phyloP scores from a whole-genome alignment of 2,329 filamentous ascomycete genomes.

The Colletotrichum graminicola region DNA sequence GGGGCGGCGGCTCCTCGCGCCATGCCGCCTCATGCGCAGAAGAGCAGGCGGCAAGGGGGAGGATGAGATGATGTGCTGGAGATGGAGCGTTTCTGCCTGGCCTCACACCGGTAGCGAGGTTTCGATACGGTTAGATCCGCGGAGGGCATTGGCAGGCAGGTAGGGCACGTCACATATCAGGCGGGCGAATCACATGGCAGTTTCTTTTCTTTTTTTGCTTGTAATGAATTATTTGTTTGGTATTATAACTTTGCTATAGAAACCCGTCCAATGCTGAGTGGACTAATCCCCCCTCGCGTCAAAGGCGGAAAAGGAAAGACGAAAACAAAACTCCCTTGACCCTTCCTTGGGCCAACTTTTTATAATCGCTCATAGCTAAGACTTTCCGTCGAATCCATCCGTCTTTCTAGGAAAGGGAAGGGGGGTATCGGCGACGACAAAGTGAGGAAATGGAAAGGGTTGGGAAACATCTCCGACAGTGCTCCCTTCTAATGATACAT shows the following conservation, averaged over 20 bases:
- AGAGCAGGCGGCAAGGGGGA: not conserved
- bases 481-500: slow-evolving; percentile 36
- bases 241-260: slow-evolving; percentile 35
- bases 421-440: slow-evolving; percentile 43
- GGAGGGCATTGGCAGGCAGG: not conserved
- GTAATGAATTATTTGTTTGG: slow-evolving; percentile 27
- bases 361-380: slow-evolving; percentile 10
- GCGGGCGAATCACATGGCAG: not conserved
- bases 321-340: not conserved
- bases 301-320: too few relatives aligned
- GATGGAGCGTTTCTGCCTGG: not conserved
- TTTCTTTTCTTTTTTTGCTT: not conserved
- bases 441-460: slow-evolving; percentile 20
- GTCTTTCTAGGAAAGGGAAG: slow-evolving; percentile 40
- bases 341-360: slow-evolving; percentile 14
- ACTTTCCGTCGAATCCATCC: slow-evolving; percentile 42
- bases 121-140: not conserved
- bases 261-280: not conserved
- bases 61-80: not conserved
- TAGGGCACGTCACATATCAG: not conserved
- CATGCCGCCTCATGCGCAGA: slow-evolving; percentile 10
- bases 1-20: not conserved
- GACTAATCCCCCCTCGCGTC: too few relatives aligned
- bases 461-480: slow-evolving; percentile 11
- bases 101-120: not conserved